Conservation (phyloP, 2,329 filamentous ascomycete species). For the Rutstroemia sp. region DNA sequence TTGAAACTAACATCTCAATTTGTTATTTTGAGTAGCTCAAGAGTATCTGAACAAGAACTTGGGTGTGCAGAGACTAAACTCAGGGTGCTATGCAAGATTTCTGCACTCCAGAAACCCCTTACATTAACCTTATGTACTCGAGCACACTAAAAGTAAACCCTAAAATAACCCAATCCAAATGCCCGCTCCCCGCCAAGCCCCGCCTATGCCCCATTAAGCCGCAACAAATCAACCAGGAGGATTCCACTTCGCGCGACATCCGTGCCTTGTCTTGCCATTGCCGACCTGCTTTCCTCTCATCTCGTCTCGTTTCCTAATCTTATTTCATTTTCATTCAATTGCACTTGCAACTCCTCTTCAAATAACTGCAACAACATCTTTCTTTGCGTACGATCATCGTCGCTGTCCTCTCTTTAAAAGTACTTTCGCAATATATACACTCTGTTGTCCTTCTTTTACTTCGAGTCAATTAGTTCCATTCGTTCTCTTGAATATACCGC, state of each 20-base stretch:
- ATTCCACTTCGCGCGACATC: too few species aligned
- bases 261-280: background rate
- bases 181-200: background rate
- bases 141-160: background rate
- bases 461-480: background rate
- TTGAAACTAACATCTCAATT: too few species aligned
- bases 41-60: too few species aligned
- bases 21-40: too few species aligned
- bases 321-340: background rate
- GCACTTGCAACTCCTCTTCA: background rate
- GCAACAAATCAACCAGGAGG: background rate
- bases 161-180: background rate
- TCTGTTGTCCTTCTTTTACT: background rate
- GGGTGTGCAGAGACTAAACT: too few species aligned
- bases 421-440: too few species aligned
- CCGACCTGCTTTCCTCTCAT: background rate
- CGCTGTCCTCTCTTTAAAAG: conserved; percentile 6
- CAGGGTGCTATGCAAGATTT: too few species aligned
- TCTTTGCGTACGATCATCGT: background rate
- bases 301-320: background rate
- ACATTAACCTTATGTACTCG: background rate
- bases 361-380: background rate
- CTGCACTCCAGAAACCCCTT: background rate
- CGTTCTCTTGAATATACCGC: too few species aligned
- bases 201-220: background rate